Conservation (phyloP, 805 yeast species). For the Hanseniaspora lindneri region DNA sequence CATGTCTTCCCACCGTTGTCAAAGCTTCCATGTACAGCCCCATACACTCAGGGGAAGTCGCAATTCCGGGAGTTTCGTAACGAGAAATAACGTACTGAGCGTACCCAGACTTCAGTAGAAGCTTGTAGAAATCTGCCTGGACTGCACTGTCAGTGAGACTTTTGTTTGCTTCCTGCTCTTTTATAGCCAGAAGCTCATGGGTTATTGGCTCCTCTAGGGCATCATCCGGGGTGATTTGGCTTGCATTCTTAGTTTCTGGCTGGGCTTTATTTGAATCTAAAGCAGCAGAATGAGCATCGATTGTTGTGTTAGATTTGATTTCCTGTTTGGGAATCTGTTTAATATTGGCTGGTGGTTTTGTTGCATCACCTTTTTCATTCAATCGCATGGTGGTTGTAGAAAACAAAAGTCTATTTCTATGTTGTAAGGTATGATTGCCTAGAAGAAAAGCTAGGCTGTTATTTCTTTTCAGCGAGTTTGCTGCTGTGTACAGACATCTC, state of each 20-base stretch:
- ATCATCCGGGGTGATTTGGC: too few species aligned
- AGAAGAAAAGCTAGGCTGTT: background rate
- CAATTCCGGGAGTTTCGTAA: constrained; percentile 88
- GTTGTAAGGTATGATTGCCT: too few species aligned
- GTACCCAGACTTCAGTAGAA: constrained; percentile 63
- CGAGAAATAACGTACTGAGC: constrained; percentile 96
- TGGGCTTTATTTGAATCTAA: too few species aligned
- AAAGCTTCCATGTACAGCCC: constrained; percentile 71
- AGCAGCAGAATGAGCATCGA: too few species aligned
- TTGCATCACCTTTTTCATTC: background rate
- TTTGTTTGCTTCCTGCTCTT: constrained; percentile 80
- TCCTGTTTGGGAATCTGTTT: too few species aligned
- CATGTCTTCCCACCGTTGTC: constrained; percentile 59
- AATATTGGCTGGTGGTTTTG: background rate
- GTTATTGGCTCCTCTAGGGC: constrained; percentile 19
- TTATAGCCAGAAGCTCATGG: constrained; percentile 39
- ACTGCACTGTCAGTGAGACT: constrained; percentile 53
- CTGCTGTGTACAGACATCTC: background rate
- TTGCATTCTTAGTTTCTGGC: too few species aligned
- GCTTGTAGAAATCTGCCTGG: constrained; percentile 76
- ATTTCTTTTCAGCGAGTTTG: background rate
- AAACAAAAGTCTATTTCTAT: background rate
- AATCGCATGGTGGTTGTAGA: background rate
- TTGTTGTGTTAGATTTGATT: too few species aligned
- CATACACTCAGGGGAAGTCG: constrained; percentile 67